Evolutionary conservation across 108 stramenopile species (phyloP), one percentile per base, ranked within the genome.

Genomic region (Skeletonema menzelii): DNA sequence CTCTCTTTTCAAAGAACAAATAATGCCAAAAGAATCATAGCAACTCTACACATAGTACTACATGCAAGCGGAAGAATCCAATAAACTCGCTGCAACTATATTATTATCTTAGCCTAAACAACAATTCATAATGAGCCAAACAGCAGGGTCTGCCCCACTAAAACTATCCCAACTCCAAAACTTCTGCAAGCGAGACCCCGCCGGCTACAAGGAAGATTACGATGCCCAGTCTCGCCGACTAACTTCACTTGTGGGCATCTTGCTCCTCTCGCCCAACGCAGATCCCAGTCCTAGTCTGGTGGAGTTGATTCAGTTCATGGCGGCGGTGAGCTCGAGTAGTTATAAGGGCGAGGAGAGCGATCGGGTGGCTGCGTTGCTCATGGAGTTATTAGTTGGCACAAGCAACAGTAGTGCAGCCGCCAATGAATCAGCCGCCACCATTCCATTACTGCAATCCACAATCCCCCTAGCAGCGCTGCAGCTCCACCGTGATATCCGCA

Each of bases 181-280:
- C 75, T 72, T 98, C n/a, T 88, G 97, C 63, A 99, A 99, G 76
- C 88, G 97, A 12, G 97, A 98, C 63, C 96, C 97, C 15, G 67
- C 56, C 19, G 94, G 94, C 30, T 98, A 99, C 87, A 63, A 75
- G 30, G 97, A 97, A 35, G 99, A 99, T 76, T 99, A 98, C 80
- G 82, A 89, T 59, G 89, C 91, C 37, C 98, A 95, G 80, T 77
- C 86, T 56, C 93, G 87, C 13, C 88, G 93, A 27, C 77, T 96
- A 30, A 70, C 87, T 47, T 87, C 90, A 15, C 82, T 94, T 67
- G 82, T 88, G 30, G 73, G 70, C 22, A 91, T 97, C 65, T 60
- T 96, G 20, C 77, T 81, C 26, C 68, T 95, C 35, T 81, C 78
- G 27, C 97, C 97, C 7, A 86, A 86, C 55, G 80, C 89, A 27